phyloP scores from a whole-genome alignment of 1,284 basidiomycete species.

The Cryptococcus hybrid region DNA sequence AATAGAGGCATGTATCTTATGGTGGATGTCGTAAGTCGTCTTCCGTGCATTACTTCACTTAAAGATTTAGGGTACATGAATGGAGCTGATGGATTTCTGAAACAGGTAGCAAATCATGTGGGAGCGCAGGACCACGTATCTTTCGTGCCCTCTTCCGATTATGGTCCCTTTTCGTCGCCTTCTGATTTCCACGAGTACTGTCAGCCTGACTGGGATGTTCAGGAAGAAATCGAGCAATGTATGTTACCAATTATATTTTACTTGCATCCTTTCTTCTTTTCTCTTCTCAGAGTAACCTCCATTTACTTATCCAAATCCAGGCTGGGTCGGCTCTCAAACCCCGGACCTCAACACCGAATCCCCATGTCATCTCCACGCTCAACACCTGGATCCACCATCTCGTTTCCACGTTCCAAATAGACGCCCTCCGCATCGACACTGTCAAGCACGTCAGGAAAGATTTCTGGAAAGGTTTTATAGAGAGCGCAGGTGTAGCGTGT shows the following conservation, averaged over 20 bases:
- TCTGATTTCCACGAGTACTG: constrained; percentile 52
- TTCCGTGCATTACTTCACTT: too few relatives aligned
- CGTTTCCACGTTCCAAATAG: constrained; percentile 49
- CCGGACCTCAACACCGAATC: constrained; percentile 55
- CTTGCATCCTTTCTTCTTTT: constrained; percentile 11
- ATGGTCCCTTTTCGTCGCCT: constrained; percentile 43
- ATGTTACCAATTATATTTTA: constrained; percentile 45
- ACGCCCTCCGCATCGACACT: constrained; percentile 53
- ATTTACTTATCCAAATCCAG: too few relatives aligned
- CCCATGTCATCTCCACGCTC: constrained; percentile 42
- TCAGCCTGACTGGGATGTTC: constrained; percentile 50
- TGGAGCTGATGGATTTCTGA: neutral
- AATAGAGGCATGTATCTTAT: constrained; percentile 54
- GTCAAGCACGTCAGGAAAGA: constrained; percentile 55
- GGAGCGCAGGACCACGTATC: constrained; percentile 37
- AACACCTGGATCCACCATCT: constrained; percentile 52
- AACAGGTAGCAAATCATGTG: constrained; percentile 53
- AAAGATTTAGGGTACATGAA: neutral
- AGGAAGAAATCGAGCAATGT: constrained; percentile 53
- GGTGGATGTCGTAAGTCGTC: constrained; percentile 51
- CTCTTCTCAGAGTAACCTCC: too few relatives aligned
- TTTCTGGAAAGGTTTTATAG: constrained; percentile 54
- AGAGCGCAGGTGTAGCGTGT: constrained; percentile 50
- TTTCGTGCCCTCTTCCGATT: constrained; percentile 29
- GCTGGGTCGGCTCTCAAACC: constrained; percentile 50